Evolutionary conservation across 306 rosid species (phyloP).

Genomic region (Herpetospermum pedunculosum): DNA sequence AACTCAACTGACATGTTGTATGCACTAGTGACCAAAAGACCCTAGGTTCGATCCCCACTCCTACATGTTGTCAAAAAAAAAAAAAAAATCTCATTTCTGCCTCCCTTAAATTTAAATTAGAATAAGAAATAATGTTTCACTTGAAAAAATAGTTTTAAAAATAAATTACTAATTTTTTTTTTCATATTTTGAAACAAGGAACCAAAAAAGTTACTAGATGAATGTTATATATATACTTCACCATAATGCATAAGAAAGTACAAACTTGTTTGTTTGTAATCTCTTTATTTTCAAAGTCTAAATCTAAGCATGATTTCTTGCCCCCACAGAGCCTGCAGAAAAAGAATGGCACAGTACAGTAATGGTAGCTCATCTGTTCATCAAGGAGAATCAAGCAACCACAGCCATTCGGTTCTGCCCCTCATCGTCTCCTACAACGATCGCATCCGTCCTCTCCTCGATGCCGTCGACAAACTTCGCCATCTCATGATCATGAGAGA

Average conservation of each 20-base stretch:
- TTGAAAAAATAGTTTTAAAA: too few species aligned
- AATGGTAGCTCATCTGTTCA: not conserved
- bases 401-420: not conserved
- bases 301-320: not conserved
- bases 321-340: not conserved
- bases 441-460: conserved; percentile 20
- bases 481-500: conserved; percentile 23
- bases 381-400: not conserved
- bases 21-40: too few species aligned
- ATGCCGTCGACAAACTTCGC: conserved; percentile 20
- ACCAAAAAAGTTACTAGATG: not conserved
- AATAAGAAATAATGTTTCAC: not conserved
- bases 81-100: not conserved
- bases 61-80: too few species aligned
- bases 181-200: too few species aligned
- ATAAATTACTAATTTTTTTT: too few species aligned
- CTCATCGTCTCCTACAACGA: conserved; percentile 15
- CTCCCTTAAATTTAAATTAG: not conserved
- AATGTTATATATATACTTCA: not conserved
- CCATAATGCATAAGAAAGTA: not conserved
- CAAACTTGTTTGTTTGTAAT: not conserved
- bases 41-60: too few species aligned
- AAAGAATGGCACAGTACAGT: not conserved
- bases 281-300: not conserved
- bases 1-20: too few species aligned